A percentile compares a stretch with the other conserved stretches of the same genome.
Conservation (phyloP, 1,139 yeast genomes). For the Hyphopichia wangnamkhiaoensis region DNA sequence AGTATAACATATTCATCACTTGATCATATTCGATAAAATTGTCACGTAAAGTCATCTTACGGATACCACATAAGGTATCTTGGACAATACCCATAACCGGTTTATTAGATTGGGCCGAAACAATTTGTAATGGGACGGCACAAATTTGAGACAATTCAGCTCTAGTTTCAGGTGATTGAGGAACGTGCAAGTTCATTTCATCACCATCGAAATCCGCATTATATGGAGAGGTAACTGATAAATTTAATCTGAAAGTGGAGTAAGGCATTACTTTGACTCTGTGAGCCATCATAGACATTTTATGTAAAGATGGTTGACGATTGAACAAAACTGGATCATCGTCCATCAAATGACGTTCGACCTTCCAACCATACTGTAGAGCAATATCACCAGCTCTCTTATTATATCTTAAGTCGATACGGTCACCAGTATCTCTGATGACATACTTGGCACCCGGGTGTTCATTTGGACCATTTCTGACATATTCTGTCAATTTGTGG, state of each 20-base stretch:
- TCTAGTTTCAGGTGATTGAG: conserved; percentile 97
- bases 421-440: conserved; percentile 97
- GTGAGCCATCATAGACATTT: conserved; percentile 99
- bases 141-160: conserved; percentile 94
- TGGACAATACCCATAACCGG: conserved; percentile 99
- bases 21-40: conserved; percentile 86
- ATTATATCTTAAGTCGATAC: conserved; percentile 94
- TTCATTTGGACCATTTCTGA: conserved; percentile 97
- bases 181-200: conserved; percentile 99
- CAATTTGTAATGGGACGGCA: conserved; percentile 96
- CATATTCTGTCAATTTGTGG: conserved; percentile 87
- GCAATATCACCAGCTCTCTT: conserved; percentile 98
- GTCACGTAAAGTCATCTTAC: conserved; percentile 93
- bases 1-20: conserved; percentile 92
- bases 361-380: conserved; percentile 98
- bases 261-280: conserved; percentile 98
- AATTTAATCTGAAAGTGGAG: conserved; percentile 92
- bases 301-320: conserved; percentile 98
- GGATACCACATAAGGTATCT: conserved; percentile 95
- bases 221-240: conserved; percentile 97
- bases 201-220: conserved; percentile 99
- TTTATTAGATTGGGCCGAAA: conserved; percentile 96
- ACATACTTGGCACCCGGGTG: conserved; percentile 99
- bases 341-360: conserved; percentile 97
- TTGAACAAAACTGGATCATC: conserved; percentile 96